Evolutionary conservation across 768 basidiomycete species (phyloP), one percentile per base, ranked within the genome.

Genomic region (Amanita pseudoporphyria): DNA sequence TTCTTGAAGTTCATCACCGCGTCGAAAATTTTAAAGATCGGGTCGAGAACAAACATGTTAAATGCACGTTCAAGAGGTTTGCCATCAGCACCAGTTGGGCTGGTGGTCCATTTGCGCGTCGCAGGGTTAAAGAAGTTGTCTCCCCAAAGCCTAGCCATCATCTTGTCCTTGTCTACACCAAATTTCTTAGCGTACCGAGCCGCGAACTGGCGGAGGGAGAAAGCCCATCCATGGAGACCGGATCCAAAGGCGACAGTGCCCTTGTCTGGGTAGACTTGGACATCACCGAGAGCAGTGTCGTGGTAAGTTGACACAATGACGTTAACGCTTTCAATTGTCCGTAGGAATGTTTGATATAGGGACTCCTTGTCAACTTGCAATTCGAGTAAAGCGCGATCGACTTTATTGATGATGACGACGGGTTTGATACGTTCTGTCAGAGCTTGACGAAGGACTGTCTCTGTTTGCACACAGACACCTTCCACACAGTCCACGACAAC

Each of bases 1-100:
- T 95, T 98, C 77, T 98, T 95, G 81, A 86, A 94, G 78, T 98
- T 95, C 93, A 97, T 97, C 69, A 96, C 88, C 59, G 86, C 84
- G 58, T 95, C 93, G 73, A 99, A 99, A 62, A 99, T 82, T 69
- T 82, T 90, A 84, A 88, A 99, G 72, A 99, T 98, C 54, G 96
- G 96, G 71, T 99, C 96, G 58, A 98, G 87, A 52, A 98, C 91
- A 71, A 99, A 98, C 76, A 76, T 72, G 73, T 93, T 97, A 81
- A 99, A 99, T 50, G 95, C 93, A 71, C 96, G 94, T 64, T 98
- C 96, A 49, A 97, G 85, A n/a, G 67, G 68, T 65, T 93, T 94
- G 62, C 91, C 92, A 58, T 93, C 85, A 49, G 82, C 78, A 56
- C 81, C 83, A 19, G 69, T 70, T 55, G 67, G 53, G 66, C 84